Evolutionary conservation across 148 eudicot species (phyloP), one percentile per base, ranked within the genome.

Genomic region (Persicaria tinctoria): DNA sequence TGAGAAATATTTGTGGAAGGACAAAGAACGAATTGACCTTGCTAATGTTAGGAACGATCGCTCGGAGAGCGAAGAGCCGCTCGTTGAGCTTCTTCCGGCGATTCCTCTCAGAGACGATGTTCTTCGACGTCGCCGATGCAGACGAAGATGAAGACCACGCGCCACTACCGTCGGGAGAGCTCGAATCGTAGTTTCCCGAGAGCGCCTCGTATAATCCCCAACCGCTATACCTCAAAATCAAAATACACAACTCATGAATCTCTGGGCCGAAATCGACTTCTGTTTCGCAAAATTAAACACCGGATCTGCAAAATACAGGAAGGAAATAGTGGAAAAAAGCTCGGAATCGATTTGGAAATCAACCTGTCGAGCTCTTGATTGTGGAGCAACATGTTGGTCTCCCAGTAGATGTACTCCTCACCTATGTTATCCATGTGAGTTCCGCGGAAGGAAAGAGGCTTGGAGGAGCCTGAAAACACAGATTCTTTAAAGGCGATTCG

Each of bases 41-140:
- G 76, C 85, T 89, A 12, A 93, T 93, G 78, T 86, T 93, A 2
- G 98, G 98, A 44, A 93, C 98, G 63, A 89, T 91, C 8, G 98
- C 85, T 78, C 98, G 77, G 45, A 93, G 89, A 17, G 93, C 93
- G 57, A 86, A 86, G 46, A 93, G 89, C n/a, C 93, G 84, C n/a
- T 93, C 93, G 45, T 93, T 93, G 62, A 93, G 90, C 78, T 89
- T 90, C 78, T 83, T 90, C 50, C 98, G 81, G 59, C 98, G 83
- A 51, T 90, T 90, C 41, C 96, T 78, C 82, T 93, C 98, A 0
- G 96, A 90, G 0, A 84, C 90, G 3, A 93, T 87, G 82, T 90
- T 93, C 78, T 93, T 93, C 0, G 96, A 89, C 0, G 90, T 85
- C 44, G 70, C 44, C 3, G 82, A 83, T 20, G 83, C 54, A 3